Conservation (phyloP, 23 red algal genomes). For the Pyropia haitanensis region DNA sequence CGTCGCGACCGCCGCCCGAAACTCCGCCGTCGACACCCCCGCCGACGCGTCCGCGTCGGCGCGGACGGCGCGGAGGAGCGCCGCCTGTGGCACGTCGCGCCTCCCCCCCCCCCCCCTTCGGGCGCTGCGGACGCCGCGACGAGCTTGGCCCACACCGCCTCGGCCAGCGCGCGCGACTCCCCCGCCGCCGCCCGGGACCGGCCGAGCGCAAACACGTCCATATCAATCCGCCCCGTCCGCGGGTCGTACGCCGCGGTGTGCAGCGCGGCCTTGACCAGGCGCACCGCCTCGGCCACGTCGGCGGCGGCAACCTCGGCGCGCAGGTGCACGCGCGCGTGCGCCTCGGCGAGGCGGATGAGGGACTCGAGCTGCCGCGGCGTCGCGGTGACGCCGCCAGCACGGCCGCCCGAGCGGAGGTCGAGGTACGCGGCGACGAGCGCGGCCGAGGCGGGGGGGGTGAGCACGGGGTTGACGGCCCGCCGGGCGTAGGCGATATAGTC, state of each 20-base stretch:
- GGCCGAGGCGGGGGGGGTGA: slow-evolving; percentile 48
- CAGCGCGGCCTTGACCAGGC: slow-evolving; percentile 73
- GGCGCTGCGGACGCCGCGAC: slow-evolving; percentile 1
- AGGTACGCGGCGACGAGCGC: slow-evolving; percentile 56
- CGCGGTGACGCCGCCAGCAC: slow-evolving; percentile 69
- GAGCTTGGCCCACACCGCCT: slow-evolving; percentile 21
- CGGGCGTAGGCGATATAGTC: slow-evolving; percentile 93
- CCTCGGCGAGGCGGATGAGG: slow-evolving; percentile 89
- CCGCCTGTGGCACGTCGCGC: too few relatives aligned
- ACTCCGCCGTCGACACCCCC: too few relatives aligned
- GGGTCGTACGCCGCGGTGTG: slow-evolving; percentile 80
- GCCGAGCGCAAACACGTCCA: slow-evolving; percentile 79
- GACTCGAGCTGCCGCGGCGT: slow-evolving; percentile 94
- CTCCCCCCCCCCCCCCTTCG: not conserved
- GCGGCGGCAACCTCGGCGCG: slow-evolving; percentile 43
- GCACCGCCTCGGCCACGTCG: slow-evolving; percentile 89
- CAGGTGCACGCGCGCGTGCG: slow-evolving; percentile 80
- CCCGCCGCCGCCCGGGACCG: slow-evolving; percentile 23
- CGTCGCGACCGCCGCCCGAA: too few relatives aligned
- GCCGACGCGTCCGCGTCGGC: too few relatives aligned
- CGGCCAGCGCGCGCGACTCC: slow-evolving; percentile 9
- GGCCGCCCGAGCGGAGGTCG: slow-evolving; percentile 57
- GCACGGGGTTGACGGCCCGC: slow-evolving; percentile 52
- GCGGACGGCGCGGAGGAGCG: too few relatives aligned
- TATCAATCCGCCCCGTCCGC: slow-evolving; percentile 81